Base-by-base conservation (phyloP, 495 filamentous ascomycete species). In the Hapsidospora chrysogenum region DNA sequence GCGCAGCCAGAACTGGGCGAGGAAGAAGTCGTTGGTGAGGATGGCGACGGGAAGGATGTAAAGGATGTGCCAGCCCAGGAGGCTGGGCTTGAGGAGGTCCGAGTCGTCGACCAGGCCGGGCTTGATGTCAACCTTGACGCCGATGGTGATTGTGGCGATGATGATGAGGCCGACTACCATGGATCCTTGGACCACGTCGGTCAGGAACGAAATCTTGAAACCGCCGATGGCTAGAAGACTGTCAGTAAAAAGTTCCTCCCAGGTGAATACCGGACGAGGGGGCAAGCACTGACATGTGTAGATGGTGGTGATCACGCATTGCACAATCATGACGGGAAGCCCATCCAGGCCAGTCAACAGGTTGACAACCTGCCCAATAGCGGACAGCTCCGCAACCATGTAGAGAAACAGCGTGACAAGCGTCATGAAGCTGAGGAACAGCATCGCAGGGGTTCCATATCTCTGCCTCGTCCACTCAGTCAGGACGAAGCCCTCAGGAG, bases 401-500 rank as follows among this genome's bases (percentile, higher is more conserved):
- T 83, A 84, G 20, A 85, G 48, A 45, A 84, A 85, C 38, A 85
- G 61, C 2, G 80, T 83, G 29, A 78, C 68, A n/a, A 82, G 68
- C 39, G 74, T 78, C 50, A 81, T 54, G 45, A 76, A 64, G 45
- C 77, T 78, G 18, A 85, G 54, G 42, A 74, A 84, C 5, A 82
- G 49, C 3, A 73, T 72, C 7, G 78, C 61, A 22, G 74, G 45
- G 3, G 61, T 31, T 1, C 79, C 79, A 53, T 79, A 85, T 36
- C 80, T 60, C 51, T 81, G 74, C 21, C 76, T 60, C 19, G 76
- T 77, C 80, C 79, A 85, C 56, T 83, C 80, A 0, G 79, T 85
- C 31, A 85, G 56, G 32, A 85, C 76, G 38, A 85, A 85, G 0
- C 79, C 79, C 30, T 81, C 70, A 0, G 79, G 80, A 29, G 73